A percentile compares a stretch with the other conserved stretches of the same genome.
phyloP scores from a whole-genome alignment of 805 yeast genomes.

The Clavispora fructus region DNA sequence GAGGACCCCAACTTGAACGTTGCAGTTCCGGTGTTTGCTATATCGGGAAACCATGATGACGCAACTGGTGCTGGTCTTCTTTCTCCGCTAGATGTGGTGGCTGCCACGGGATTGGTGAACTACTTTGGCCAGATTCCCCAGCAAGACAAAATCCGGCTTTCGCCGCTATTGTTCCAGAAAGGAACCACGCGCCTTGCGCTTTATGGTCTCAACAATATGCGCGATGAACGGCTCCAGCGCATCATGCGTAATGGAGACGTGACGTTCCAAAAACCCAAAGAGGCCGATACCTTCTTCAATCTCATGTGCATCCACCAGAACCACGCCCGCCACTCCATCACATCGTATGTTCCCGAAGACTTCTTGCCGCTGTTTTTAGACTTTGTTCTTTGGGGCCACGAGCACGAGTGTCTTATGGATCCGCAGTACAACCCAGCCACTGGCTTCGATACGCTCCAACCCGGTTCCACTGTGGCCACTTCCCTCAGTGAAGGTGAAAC shows the following conservation, averaged over 20 bases:
- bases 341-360: slow-evolving; percentile 79
- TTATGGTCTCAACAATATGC: slow-evolving; percentile 81
- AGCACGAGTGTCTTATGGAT: slow-evolving; percentile 84
- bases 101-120: slow-evolving; percentile 77
- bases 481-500: slow-evolving; percentile 83
- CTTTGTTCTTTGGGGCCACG: slow-evolving; percentile 94
- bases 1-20: slow-evolving; percentile 89
- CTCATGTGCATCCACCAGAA: slow-evolving; percentile 89
- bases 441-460: slow-evolving; percentile 77
- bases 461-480: slow-evolving; percentile 93
- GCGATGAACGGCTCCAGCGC: slow-evolving; percentile 83
- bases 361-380: slow-evolving; percentile 80
- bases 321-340: slow-evolving; percentile 73
- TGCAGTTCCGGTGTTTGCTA: slow-evolving; percentile 85
- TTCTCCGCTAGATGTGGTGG: slow-evolving; percentile 80
- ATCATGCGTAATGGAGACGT: slow-evolving; percentile 79
- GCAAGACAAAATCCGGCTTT: slow-evolving; percentile 65
- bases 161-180: slow-evolving; percentile 77
- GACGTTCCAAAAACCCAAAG: slow-evolving; percentile 66
- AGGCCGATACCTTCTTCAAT: slow-evolving; percentile 71
- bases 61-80: slow-evolving; percentile 82
- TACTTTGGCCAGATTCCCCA: slow-evolving; percentile 82
- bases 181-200: slow-evolving; percentile 79
- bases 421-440: slow-evolving; percentile 54
- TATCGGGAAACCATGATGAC: slow-evolving; percentile 95